Percentiles rank a stretch among this genome's conserved stretches.
phyloP scores from a whole-genome alignment of 164 flowering plant genomes.

The Saururus chinensis region DNA sequence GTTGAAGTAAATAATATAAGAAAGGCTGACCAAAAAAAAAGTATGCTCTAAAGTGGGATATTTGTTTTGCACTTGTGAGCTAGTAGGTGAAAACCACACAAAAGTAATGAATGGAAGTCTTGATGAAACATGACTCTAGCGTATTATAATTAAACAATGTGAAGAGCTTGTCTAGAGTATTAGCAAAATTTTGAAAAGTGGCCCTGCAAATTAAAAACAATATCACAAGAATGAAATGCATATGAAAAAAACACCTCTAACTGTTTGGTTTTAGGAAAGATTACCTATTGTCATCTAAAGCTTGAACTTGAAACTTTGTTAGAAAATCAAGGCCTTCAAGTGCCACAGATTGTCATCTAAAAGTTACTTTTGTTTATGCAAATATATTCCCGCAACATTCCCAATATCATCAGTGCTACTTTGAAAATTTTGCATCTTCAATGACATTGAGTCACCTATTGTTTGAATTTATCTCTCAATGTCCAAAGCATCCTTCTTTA shows the following conservation, averaged over 20 bases:
- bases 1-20: background rate
- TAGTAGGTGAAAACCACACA: no score
- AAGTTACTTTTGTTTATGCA: slow-evolving; percentile 61
- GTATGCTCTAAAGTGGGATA: slow-evolving; percentile 48
- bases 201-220: slow-evolving; percentile 23
- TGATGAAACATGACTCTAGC: no score
- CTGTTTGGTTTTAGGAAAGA: no score
- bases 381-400: slow-evolving; percentile 38
- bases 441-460: no score
- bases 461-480: slow-evolving; percentile 51
- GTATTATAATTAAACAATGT: no score
- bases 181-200: slow-evolving; percentile 30
- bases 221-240: no score
- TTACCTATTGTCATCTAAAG: slow-evolving; percentile 81
- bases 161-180: no score
- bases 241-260: no score
- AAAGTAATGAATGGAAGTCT: no score
- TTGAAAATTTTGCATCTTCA: no score
- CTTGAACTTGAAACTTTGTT: slow-evolving; percentile 46
- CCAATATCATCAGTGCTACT: slow-evolving; percentile 60
- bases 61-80: slow-evolving; percentile 42
- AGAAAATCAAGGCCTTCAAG: no score
- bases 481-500: slow-evolving; percentile 39
- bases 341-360: slow-evolving; percentile 46
- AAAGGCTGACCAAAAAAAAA: slow-evolving; percentile 52